These are phyloP conservation scores for Trichosanthes cucumerina DNA, from an alignment of 306 rosid genomes.

Conservation along the genomic window DNA sequence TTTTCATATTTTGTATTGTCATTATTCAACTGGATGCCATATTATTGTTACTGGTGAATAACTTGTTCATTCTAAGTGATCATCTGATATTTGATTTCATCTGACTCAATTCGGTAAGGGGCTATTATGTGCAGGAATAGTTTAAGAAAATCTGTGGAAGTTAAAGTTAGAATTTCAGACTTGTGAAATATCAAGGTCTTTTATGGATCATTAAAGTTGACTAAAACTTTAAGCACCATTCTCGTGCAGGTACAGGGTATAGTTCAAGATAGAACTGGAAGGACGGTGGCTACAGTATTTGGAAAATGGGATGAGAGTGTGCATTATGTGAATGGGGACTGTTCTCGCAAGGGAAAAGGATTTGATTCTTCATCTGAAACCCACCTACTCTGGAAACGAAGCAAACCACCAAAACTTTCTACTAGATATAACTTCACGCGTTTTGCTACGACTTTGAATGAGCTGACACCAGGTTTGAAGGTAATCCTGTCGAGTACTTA, in stretches of 20 bases:
- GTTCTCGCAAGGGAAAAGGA: slow-evolving; percentile 72
- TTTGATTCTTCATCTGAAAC: slow-evolving; percentile 67
- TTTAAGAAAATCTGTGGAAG: not conserved
- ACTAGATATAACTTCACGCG: slow-evolving; percentile 94
- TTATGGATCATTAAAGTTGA: not conserved
- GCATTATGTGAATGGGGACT: slow-evolving; percentile 76
- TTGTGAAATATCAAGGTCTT: not conserved
- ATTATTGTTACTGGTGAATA: not conserved
- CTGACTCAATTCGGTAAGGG: not conserved
- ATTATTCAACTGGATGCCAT: not conserved
- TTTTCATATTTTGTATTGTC: not conserved
- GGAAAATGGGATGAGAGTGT: slow-evolving; percentile 99
- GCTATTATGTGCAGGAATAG: not conserved
- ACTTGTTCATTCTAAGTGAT: not conserved
- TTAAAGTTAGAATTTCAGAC: not conserved
- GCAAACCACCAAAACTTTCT: slow-evolving; percentile 63
- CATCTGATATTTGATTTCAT: not conserved
- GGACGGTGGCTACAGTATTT: slow-evolving; percentile 71
- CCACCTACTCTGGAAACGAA: slow-evolving; percentile 75
- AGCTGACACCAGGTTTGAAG: slow-evolving; percentile 85
- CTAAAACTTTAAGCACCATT: not conserved
- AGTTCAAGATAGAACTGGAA: slow-evolving; percentile 76
- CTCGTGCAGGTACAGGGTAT: slow-evolving; percentile 67
- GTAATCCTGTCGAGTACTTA: slow-evolving; percentile 29
- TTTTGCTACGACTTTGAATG: slow-evolving; percentile 90